These are phyloP conservation scores for Solanum bukasovii DNA, from an alignment of 257 asterid genomes.

Conservation along the genomic window DNA sequence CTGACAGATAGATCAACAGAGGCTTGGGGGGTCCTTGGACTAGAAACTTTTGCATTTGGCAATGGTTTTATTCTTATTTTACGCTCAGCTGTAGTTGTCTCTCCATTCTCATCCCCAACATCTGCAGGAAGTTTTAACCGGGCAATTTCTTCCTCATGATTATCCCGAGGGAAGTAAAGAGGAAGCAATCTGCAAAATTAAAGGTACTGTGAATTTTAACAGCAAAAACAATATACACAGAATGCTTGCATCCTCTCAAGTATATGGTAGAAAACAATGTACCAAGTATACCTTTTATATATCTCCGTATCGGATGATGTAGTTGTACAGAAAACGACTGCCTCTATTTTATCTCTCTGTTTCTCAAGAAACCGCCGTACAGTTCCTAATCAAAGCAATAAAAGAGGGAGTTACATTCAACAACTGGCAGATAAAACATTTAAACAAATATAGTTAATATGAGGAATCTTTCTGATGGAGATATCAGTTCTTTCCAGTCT, in stretches of 20 bases:
- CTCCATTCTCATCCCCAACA: slow-evolving; percentile 99
- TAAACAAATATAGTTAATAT: background rate
- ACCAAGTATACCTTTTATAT: slow-evolving; percentile 62
- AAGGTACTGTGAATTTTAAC: background rate
- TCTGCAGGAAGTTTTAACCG: slow-evolving; percentile 85
- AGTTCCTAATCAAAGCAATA: slow-evolving; percentile 52
- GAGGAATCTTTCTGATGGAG: background rate
- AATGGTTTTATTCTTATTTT: slow-evolving; percentile 87
- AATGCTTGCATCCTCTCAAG: background rate
- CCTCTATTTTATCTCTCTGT: slow-evolving; percentile 70
- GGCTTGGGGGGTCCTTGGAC: slow-evolving; percentile 27
- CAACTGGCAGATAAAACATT: background rate
- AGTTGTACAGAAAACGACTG: slow-evolving; percentile 72
- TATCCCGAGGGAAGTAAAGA: slow-evolving; percentile 91
- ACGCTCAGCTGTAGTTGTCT: slow-evolving; percentile 80
- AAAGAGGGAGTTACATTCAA: background rate
- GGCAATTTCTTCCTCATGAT: slow-evolving; percentile 77
- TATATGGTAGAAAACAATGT: background rate
- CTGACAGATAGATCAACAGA: slow-evolving; percentile 48
- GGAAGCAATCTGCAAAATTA: slow-evolving; percentile 66
- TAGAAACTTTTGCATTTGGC: slow-evolving; percentile 60
- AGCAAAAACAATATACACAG: background rate
- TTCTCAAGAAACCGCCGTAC: slow-evolving; percentile 92
- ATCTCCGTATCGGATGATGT: slow-evolving; percentile 88
- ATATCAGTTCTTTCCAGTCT: background rate